phyloP scores from a whole-genome alignment of 768 basidiomycete species.

The Galerina sulciceps region DNA sequence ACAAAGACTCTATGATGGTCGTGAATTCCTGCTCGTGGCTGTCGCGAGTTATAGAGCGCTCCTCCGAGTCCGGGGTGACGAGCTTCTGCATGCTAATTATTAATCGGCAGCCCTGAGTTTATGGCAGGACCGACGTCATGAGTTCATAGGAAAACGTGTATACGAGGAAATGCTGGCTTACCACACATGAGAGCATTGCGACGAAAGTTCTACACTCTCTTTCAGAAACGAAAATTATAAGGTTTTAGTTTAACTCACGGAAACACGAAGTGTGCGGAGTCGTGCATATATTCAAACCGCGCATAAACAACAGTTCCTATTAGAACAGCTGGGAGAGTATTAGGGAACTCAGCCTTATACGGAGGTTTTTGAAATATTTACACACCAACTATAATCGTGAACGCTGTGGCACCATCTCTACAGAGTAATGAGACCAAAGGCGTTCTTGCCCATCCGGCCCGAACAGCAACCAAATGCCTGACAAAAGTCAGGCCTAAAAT shows the following conservation, averaged over 20 bases:
- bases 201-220: constrained; percentile 4
- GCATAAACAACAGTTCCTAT: constrained; percentile 17
- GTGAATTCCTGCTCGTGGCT: constrained; percentile 9
- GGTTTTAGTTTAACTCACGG: constrained; percentile 12
- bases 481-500: constrained; percentile 20
- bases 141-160: no score
- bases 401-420: constrained; percentile 14
- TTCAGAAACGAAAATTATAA: background rate
- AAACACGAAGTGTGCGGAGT: constrained; percentile 19
- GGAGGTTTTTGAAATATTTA: background rate
- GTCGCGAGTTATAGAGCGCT: background rate
- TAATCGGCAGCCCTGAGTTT: constrained; percentile 15
- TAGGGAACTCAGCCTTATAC: background rate
- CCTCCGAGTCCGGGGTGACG: background rate
- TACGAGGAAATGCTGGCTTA: background rate
- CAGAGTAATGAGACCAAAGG: constrained; percentile 18
- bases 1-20: constrained; percentile 13
- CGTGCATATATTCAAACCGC: constrained; percentile 17
- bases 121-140: no score
- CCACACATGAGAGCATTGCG: constrained; percentile 13
- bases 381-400: constrained; percentile 13
- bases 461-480: constrained; percentile 20
- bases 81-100: constrained; percentile 18
- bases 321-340: constrained; percentile 7
- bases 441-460: constrained; percentile 16